Base-by-base conservation (phyloP, 257 asterid genomes). In the Coffea eugenioides region DNA sequence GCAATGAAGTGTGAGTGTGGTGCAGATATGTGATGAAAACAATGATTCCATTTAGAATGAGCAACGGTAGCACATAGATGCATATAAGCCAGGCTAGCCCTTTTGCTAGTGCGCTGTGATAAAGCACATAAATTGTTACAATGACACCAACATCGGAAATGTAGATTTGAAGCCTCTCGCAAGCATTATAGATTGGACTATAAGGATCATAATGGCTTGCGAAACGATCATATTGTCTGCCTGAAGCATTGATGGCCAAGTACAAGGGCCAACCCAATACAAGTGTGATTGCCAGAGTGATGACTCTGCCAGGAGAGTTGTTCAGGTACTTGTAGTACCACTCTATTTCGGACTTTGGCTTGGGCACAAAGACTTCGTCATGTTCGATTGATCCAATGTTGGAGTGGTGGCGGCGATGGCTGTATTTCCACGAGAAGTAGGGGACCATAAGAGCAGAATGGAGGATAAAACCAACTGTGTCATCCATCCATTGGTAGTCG, bases 391-490 rank as follows among this genome's bases (percentile, higher is more conserved):
- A 91, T 25, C 92, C 96, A 0, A 92, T 91, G 87, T 90, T 91
- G 82, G 96, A 90, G 80, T 91, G 96, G 86, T 91, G 96, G 45
- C 96, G 87, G 3, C 94, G 90, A 66, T 91, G 96, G 82, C 96
- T 91, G 69, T 88, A 87, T 65, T 91, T 91, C 96, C 96, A 91
- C 0, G 96, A 90, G 90, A 91, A 91, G 80, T 91, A 91, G 0
- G 96, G 96, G 25, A 91, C 96, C 54, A 91, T 54, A 18, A 91
- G 91, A 69, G 92, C 83, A 12, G 96, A 91, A 83, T 91, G 96
- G 81, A 91, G 91, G 89, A 90, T 39, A 27, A 91, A 91, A 73
- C 96, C 96, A n/a, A 91, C 94, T 0, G 86, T 75, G 79, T 91
- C 94, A 21, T 91, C 94, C 8, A 91, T 83, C 96, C 90, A 88